These are phyloP conservation scores for Fusarium clavum DNA, from an alignment of 2,329 filamentous ascomycete species.

Conservation along the genomic window DNA sequence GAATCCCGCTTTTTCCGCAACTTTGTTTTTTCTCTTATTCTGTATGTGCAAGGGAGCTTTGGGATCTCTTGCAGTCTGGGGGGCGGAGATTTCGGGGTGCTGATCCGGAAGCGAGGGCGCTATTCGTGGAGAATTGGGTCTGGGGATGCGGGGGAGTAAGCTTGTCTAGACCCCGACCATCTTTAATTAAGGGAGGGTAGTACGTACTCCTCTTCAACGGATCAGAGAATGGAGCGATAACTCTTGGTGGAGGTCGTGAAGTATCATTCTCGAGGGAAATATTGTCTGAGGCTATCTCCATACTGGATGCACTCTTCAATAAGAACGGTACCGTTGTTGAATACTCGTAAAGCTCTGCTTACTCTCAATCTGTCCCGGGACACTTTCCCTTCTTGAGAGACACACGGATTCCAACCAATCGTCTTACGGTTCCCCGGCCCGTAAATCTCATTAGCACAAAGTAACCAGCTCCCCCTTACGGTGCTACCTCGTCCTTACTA, in stretches of 20 bases:
- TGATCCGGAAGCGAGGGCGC: slow-evolving; percentile 17
- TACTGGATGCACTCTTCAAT: background rate
- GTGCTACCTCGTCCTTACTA: slow-evolving; percentile 1
- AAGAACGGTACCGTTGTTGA: background rate
- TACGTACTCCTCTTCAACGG: background rate
- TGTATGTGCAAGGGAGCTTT: background rate
- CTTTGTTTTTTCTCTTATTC: slow-evolving; percentile 5
- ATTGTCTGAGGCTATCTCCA: background rate
- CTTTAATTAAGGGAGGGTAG: background rate
- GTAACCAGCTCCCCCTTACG: background rate
- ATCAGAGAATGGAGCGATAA: background rate
- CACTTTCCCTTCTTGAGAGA: background rate
- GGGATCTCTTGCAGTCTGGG: background rate
- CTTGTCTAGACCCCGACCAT: slow-evolving; percentile 6
- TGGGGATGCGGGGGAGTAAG: slow-evolving; percentile 35
- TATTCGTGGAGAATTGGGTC: slow-evolving; percentile 37
- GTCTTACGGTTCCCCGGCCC: slow-evolving; percentile 30
- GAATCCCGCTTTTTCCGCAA: slow-evolving; percentile 33
- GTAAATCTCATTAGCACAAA: background rate
- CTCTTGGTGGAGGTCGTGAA: background rate
- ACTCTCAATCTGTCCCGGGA: background rate
- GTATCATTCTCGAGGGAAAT: background rate
- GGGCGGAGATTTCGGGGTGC: slow-evolving; percentile 29
- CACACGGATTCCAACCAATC: slow-evolving; percentile 25
- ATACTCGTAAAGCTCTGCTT: background rate